Conservation (phyloP, 768 basidiomycete species). For the Collybia mongolica region DNA sequence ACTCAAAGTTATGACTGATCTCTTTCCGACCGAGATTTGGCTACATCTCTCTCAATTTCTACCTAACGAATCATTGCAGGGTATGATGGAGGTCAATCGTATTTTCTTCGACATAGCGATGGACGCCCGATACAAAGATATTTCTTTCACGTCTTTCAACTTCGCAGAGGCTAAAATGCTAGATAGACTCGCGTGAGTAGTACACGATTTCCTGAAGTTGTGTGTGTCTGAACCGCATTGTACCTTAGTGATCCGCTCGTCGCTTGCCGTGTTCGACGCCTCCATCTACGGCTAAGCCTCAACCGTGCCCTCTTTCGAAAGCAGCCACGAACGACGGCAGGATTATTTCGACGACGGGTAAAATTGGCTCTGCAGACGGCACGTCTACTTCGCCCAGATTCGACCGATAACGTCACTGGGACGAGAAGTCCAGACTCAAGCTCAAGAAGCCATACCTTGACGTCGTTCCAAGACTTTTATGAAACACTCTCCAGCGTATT, state of each 20-base stretch:
- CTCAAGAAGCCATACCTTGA: conserved; percentile 5
- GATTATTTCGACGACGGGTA: conserved; percentile 2
- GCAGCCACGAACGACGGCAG: background rate
- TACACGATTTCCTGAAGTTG: background rate
- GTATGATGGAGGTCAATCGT: conserved; percentile 27
- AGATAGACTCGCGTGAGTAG: conserved; percentile 19
- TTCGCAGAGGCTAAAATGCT: conserved; percentile 13
- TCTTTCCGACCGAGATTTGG: conserved; percentile 33
- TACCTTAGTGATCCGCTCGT: conserved; percentile 19
- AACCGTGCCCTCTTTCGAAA: background rate
- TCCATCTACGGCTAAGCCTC: conserved; percentile 11
- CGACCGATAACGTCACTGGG: background rate
- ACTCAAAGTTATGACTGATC: conserved; percentile 9
- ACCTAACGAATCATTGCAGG: conserved; percentile 21
- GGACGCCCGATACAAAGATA: conserved; percentile 23
- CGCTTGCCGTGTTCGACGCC: conserved; percentile 13
- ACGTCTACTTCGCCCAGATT: conserved; percentile 12
- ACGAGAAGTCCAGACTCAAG: too few relatives aligned
- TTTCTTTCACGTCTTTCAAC: conserved; percentile 23
- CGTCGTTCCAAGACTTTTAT: conserved; percentile 24
- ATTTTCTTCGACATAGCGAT: conserved; percentile 30
- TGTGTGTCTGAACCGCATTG: background rate
- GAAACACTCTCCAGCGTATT: conserved; percentile 26
- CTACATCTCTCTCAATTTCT: conserved; percentile 26
- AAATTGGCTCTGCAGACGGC: conserved; percentile 2